Percentiles rank a stretch among this genome's conserved stretches.
phyloP scores from a whole-genome alignment of 306 rosid species.

The Corylus heterophylla region DNA sequence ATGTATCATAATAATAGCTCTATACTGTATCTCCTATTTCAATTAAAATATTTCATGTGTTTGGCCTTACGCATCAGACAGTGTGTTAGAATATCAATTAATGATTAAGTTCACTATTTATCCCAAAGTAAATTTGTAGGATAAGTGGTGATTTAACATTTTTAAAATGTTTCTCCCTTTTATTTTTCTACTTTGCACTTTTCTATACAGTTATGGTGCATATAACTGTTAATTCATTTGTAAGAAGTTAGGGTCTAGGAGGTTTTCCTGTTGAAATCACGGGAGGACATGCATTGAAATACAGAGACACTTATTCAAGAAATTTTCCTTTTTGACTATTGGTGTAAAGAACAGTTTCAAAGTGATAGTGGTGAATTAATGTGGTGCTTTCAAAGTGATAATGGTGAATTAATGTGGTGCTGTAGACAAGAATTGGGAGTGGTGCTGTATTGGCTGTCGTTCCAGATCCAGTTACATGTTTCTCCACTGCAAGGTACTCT shows the following conservation, averaged over 20 bases:
- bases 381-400: slow-evolving; percentile 22
- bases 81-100: too few relatives aligned
- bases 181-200: background rate
- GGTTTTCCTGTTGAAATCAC: slow-evolving; percentile 8
- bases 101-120: too few relatives aligned
- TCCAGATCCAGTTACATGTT: slow-evolving; percentile 98
- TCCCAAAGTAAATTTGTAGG: too few relatives aligned
- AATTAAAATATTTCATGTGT: too few relatives aligned
- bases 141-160: too few relatives aligned
- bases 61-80: too few relatives aligned
- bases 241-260: slow-evolving; percentile 4
- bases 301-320: background rate
- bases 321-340: slow-evolving; percentile 7
- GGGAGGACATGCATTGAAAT: background rate
- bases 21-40: too few relatives aligned
- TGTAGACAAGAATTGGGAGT: slow-evolving; percentile 82
- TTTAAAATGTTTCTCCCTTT: background rate
- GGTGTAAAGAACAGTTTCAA: slow-evolving; percentile 16
- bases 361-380: slow-evolving; percentile 27
- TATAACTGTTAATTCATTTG: background rate
- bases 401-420: slow-evolving; percentile 35
- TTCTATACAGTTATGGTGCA: background rate
- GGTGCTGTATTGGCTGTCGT: slow-evolving; percentile 74
- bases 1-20: too few relatives aligned
- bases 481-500: slow-evolving; percentile 82